A percentile compares a stretch with the other conserved stretches of the same genome.
phyloP scores from a whole-genome alignment of 139 green algal species.

The Deuterostichococcus epilithicus region DNA sequence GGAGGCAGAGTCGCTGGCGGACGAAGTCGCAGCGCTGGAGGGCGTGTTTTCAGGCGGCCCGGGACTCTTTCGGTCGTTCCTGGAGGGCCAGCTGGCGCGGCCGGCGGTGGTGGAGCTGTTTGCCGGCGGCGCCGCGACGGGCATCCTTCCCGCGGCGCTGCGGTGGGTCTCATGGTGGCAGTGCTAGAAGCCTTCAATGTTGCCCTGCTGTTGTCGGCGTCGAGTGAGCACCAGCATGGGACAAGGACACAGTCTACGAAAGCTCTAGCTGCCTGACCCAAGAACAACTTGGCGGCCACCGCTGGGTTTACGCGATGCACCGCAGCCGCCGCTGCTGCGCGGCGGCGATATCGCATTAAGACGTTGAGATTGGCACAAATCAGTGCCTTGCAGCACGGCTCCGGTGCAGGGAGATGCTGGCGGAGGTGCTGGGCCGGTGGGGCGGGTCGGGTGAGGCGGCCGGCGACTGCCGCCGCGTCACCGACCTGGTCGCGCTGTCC shows the following conservation, averaged over 20 bases:
- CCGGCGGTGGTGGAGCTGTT: background rate
- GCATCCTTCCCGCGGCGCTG: background rate
- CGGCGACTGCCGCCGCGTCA: background rate
- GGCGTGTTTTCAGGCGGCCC: background rate
- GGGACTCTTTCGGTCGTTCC: conserved; percentile 2
- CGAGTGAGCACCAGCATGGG: too few species aligned
- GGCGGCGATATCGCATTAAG: too few species aligned
- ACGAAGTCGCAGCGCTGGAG: background rate
- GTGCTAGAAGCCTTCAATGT: too few species aligned
- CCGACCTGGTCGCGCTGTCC: background rate
- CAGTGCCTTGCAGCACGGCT: too few species aligned
- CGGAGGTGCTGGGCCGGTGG: background rate
- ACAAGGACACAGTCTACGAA: too few species aligned
- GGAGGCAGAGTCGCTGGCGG: background rate
- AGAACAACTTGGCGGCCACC: too few species aligned
- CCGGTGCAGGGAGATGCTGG: background rate
- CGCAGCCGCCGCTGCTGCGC: too few species aligned
- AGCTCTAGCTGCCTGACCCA: too few species aligned
- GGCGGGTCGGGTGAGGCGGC: background rate
- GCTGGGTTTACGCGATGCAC: too few species aligned
- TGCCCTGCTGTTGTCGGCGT: too few species aligned
- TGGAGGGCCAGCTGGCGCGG: background rate
- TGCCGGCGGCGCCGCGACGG: background rate
- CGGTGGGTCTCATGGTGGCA: background rate
- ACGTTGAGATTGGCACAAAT: too few species aligned